phyloP scores from a whole-genome alignment of 306 rosid genomes.

The Rosa persica region DNA sequence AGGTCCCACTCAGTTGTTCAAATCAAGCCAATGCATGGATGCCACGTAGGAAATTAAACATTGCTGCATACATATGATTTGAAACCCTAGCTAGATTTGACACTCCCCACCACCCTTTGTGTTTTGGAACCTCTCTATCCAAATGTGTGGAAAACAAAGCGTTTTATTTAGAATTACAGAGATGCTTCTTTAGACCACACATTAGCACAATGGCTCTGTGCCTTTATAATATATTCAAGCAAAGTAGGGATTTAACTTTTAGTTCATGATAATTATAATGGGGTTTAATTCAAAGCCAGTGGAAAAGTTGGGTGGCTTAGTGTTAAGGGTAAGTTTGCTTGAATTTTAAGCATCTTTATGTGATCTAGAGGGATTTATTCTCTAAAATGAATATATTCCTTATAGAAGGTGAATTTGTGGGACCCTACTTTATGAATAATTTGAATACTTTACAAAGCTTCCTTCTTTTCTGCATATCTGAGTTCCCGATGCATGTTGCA shows the following conservation, averaged over 20 bases:
- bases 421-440: conserved; percentile 54
- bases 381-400: conserved; percentile 80
- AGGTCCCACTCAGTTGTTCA: conserved; percentile 30
- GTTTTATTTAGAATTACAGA: conserved; percentile 29
- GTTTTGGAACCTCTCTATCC: conserved; percentile 21
- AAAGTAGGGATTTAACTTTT: conserved; percentile 58
- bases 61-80: conserved; percentile 26
- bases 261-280: conserved; percentile 27
- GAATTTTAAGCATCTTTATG: conserved; percentile 91
- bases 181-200: conserved; percentile 34
- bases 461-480: conserved; percentile 27
- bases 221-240: conserved; percentile 58
- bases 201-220: conserved; percentile 17
- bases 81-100: conserved; percentile 28
- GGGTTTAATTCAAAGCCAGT: conserved; percentile 39
- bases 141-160: conserved; percentile 15
- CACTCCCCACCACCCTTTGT: conserved; percentile 38
- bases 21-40: conserved; percentile 32
- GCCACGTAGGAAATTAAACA: conserved; percentile 40
- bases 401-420: conserved; percentile 46
- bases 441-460: conserved; percentile 40
- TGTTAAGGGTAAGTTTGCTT: conserved; percentile 87
- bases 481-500: conserved; percentile 1
- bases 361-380: conserved; percentile 70
- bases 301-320: conserved; percentile 67